These are phyloP conservation scores for Pythium diclinum DNA, from an alignment of 352 stramenopile species.

Conservation along the genomic window DNA sequence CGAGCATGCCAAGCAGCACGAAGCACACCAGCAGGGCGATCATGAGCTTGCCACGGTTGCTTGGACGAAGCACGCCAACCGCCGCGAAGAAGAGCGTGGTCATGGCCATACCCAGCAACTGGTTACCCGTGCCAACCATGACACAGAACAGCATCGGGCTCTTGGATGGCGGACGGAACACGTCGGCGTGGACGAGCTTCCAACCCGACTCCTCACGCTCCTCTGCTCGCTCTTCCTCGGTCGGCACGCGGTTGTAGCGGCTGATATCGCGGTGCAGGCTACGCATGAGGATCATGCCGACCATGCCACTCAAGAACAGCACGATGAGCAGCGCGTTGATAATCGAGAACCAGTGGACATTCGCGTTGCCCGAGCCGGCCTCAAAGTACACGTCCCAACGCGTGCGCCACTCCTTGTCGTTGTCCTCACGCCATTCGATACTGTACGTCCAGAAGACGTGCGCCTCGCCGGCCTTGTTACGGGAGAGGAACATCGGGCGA, in stretches of 20 bases:
- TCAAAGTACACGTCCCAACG: constrained; percentile 99
- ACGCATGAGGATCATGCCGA: constrained; percentile 98
- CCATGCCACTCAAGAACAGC: constrained; percentile 98
- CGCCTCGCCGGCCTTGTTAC: constrained; percentile 81
- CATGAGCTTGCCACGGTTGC: constrained; percentile 97
- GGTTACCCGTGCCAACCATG: constrained; percentile 96
- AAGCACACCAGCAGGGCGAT: constrained; percentile 98
- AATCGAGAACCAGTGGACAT: constrained; percentile 99
- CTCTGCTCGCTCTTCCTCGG: constrained; percentile 96
- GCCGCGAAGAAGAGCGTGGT: constrained; percentile 97
- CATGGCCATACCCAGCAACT: constrained; percentile 95
- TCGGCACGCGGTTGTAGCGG: constrained; percentile 96
- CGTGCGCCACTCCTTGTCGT: constrained; percentile 95
- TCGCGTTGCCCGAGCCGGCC: constrained; percentile 82
- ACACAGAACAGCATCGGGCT: constrained; percentile 97
- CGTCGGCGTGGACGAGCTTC: constrained; percentile 99
- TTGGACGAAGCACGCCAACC: constrained; percentile 94
- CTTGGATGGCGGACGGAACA: constrained; percentile 96
- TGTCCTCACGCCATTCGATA: constrained; percentile 95
- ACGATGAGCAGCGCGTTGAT: constrained; percentile 99
- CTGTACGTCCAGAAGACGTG: constrained; percentile 97
- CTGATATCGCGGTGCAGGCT: constrained; percentile 98
- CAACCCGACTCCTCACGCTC: constrained; percentile 98
- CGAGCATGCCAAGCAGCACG: constrained; percentile 95
- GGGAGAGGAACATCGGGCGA: constrained; percentile 74